Evolutionary conservation across 129 eudicot genomes (phyloP), one percentile per base, ranked within the genome.

Genomic region (Tagetes patula): DNA sequence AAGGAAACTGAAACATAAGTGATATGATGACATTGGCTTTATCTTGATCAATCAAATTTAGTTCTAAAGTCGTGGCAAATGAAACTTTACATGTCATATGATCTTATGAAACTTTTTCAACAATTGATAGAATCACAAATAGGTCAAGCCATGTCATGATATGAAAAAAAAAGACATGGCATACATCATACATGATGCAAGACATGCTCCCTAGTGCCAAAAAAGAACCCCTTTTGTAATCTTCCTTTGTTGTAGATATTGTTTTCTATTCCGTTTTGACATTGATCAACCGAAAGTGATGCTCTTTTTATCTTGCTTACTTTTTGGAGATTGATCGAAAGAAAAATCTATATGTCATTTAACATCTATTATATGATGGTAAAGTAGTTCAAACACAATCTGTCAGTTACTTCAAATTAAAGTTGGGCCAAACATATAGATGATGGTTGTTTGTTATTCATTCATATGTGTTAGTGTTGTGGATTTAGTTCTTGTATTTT

Each of bases 31-130:
- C 14, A 40, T 65, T 14, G 13, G 69, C 50, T 65, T 20, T n/a
- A 14, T 64, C 45, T 61, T 61, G 45, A 34, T 3, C 12, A 61
- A 12, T 61, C 67, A 61, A 45, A 61, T 37, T 34, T 43, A 4
- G 46, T 3, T 61, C 9, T 61, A 61, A 36, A 36, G 45, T 12
- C 5, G 67, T 61, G 45, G 30, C 31, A 61, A 61, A 36, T 3
- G 46, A 34, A 36, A 45, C 45, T 61, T 61, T 61, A 61, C 46
- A 61, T 38, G 67, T 61, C 46, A 61, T 37, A 2, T 34, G 12
- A 69, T 69, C 56, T 34, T 69, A 32, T 69, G 34, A 69, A 49
- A 12, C 62, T n/a, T 34, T 69, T 36, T 69, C 14, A 8, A 13
- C 63, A 3, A 20, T 1, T 5, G 32, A 68, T 46, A 47, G 43